These are phyloP conservation scores for Phytophthora agathidicida DNA, from an alignment of 352 stramenopile genomes.

Conservation along the genomic window DNA sequence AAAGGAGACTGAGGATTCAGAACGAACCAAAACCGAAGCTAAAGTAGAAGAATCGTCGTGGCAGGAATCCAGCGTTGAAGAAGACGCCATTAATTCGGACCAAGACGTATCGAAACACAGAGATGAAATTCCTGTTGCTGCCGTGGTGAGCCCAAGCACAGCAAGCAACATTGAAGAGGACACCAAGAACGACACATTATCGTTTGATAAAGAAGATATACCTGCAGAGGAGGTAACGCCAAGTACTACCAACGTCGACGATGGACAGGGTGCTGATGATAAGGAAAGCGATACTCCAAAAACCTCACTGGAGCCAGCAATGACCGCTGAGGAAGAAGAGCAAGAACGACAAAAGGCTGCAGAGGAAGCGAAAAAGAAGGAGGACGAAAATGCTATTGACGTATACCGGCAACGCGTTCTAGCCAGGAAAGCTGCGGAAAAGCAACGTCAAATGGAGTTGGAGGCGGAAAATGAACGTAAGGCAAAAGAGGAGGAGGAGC, in stretches of 20 bases:
- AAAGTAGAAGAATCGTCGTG: not conserved
- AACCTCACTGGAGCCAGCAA: not conserved
- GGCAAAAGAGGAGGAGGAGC: conserved; percentile 45
- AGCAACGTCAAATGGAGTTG: conserved; percentile 53
- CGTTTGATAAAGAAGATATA: not conserved
- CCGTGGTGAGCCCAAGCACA: not conserved
- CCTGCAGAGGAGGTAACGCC: not conserved
- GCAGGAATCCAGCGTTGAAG: conserved; percentile 8
- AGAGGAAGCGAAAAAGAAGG: conserved; percentile 62
- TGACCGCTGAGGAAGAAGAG: conserved; percentile 38
- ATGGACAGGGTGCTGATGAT: not conserved
- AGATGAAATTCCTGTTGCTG: not conserved
- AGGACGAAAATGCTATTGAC: conserved; percentile 65
- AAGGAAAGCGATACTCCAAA: not conserved
- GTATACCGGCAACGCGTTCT: conserved; percentile 73
- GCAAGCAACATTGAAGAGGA: not conserved
- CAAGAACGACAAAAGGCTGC: conserved; percentile 34
- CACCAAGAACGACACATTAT: not conserved
- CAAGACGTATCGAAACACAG: not conserved
- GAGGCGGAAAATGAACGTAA: conserved; percentile 46
- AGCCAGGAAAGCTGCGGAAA: conserved; percentile 65
- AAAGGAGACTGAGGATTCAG: conserved; percentile 3
- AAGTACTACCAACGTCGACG: not conserved
- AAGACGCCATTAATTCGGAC: not conserved
- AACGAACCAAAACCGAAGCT: not conserved